phyloP scores from a whole-genome alignment of 495 filamentous ascomycete genomes.

The Parathielavia hyrcaniae region DNA sequence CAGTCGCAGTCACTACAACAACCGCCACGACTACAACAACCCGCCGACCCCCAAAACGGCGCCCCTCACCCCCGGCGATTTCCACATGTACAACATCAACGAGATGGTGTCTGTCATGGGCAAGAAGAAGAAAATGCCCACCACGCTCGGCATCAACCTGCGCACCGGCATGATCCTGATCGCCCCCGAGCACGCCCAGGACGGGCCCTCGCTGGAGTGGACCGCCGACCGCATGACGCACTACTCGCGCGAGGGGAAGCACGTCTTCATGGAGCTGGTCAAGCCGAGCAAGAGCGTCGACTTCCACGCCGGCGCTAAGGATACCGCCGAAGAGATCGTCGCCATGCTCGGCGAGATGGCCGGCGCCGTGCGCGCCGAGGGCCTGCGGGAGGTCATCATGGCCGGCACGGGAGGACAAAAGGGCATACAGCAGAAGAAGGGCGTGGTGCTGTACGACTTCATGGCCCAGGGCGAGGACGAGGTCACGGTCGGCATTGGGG shows the following conservation, averaged over 20 bases:
- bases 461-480: conserved; percentile 95
- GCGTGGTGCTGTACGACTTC: conserved; percentile 88
- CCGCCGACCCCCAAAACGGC: conserved; percentile 27
- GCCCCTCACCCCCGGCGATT: conserved; percentile 63
- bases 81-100: conserved; percentile 90
- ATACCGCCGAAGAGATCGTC: conserved; percentile 91
- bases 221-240: conserved; percentile 84
- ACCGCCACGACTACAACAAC: conserved; percentile 24
- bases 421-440: conserved; percentile 56
- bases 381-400: conserved; percentile 78
- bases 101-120: conserved; percentile 93
- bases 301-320: conserved; percentile 95
- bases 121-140: conserved; percentile 96
- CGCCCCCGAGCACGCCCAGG: conserved; percentile 70
- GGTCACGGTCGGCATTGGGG: conserved; percentile 81
- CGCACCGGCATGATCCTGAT: conserved; percentile 85
- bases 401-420: conserved; percentile 56
- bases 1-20: conserved; percentile 7
- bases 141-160: conserved; percentile 82
- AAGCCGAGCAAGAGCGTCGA: conserved; percentile 88
- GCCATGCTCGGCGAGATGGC: conserved; percentile 81
- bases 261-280: conserved; percentile 91
- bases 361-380: conserved; percentile 74
- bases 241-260: conserved; percentile 96
- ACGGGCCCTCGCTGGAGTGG: conserved; percentile 86